Percentiles rank a stretch among this genome's conserved stretches.
Evolutionary conservation across 148 eudicot species (phyloP).

Genomic region (Salicornia ramosissima): DNA sequence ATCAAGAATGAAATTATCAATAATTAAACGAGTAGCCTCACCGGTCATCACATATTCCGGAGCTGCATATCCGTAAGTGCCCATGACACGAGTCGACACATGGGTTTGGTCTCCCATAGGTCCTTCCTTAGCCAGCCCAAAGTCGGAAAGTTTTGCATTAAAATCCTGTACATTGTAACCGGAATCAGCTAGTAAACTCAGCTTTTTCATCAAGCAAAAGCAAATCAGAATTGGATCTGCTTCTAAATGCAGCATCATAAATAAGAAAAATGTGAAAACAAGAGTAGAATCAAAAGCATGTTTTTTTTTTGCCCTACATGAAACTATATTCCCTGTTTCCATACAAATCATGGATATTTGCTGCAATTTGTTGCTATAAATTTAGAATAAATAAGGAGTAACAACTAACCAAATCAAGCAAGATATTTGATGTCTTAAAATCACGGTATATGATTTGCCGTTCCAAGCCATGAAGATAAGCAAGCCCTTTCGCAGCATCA

Average conservation of each 20-base stretch:
- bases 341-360: neutral
- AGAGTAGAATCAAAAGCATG: neutral
- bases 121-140: conserved; percentile 88
- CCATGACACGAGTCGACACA: conserved; percentile 89
- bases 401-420: conserved; percentile 66
- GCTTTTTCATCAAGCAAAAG: neutral
- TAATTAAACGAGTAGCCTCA: conserved; percentile 21
- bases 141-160: conserved; percentile 86
- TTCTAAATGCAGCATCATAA: neutral
- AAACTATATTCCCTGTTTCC: neutral
- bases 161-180: conserved; percentile 46
- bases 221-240: neutral
- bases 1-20: neutral
- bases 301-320: too few species aligned
- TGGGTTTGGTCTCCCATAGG: conserved; percentile 85
- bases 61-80: conserved; percentile 91
- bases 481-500: conserved; percentile 85
- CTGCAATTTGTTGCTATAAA: neutral
- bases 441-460: conserved; percentile 75
- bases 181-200: conserved; percentile 5
- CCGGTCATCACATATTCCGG: conserved; percentile 90
- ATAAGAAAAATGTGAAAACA: neutral
- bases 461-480: conserved; percentile 70
- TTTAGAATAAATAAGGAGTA: neutral
- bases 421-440: conserved; percentile 80